A percentile compares a stretch with the other conserved stretches of the same genome.
phyloP scores from a whole-genome alignment of 257 asterid species.

The Solanum bukasovii region DNA sequence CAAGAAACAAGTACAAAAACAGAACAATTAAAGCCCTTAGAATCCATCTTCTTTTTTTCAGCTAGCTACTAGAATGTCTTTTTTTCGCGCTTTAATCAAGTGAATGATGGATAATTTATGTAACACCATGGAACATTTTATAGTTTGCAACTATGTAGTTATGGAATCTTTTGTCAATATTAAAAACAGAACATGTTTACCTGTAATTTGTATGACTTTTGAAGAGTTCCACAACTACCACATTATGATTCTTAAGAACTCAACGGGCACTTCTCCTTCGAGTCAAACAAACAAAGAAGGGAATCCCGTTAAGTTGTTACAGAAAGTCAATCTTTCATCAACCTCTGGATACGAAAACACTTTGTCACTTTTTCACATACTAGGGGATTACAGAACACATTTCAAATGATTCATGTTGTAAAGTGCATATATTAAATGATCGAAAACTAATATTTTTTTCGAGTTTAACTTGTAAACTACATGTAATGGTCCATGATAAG shows the following conservation, averaged over 20 bases:
- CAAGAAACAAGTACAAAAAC: constrained; percentile 3
- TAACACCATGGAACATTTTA: background rate
- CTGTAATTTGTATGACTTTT: background rate
- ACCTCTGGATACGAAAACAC: background rate
- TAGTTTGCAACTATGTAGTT: background rate
- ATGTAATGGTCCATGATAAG: background rate
- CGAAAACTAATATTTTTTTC: background rate
- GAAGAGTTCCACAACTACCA: background rate
- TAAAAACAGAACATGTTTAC: background rate
- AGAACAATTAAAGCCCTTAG: constrained; percentile 1
- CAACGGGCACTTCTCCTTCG: background rate
- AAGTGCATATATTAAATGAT: background rate
- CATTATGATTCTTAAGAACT: background rate
- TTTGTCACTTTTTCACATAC: background rate
- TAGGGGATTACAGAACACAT: background rate
- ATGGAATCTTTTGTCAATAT: background rate
- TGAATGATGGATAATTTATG: background rate
- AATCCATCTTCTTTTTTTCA: constrained; percentile 1
- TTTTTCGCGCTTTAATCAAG: background rate
- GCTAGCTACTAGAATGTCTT: background rate
- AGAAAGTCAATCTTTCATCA: background rate
- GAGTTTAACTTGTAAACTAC: background rate
- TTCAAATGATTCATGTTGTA: background rate
- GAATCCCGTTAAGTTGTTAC: background rate
- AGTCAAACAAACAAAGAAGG: background rate